A percentile compares a stretch with the other conserved stretches of the same genome.
These are phyloP conservation scores for Tylopilus sp. DNA, from an alignment of 1,284 basidiomycete species.

Conservation along the genomic window DNA sequence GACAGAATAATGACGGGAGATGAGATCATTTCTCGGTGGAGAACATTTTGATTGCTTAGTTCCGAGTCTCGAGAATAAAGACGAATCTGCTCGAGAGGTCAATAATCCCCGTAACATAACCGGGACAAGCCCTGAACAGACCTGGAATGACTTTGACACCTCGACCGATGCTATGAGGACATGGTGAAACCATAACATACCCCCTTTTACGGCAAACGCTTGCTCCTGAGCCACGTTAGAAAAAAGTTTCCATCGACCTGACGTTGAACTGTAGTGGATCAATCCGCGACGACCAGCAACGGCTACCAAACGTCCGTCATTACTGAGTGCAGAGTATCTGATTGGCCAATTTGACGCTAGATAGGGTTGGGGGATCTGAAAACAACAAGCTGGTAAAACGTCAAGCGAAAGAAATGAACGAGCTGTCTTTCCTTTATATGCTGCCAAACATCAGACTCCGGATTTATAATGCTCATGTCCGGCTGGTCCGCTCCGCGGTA, in stretches of 20 bases:
- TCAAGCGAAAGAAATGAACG: neutral
- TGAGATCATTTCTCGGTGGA: conserved; percentile 78
- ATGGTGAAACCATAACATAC: conserved; percentile 96
- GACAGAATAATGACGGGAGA: conserved; percentile 83
- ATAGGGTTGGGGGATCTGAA: conserved; percentile 84
- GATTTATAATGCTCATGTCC: conserved; percentile 97
- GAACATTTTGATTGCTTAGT: conserved; percentile 79
- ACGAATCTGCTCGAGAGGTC: conserved; percentile 53
- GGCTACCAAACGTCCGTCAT: conserved; percentile 89
- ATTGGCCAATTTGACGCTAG: conserved; percentile 94
- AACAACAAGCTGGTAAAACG: neutral
- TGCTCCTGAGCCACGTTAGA: conserved; percentile 83
- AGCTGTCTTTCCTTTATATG: conserved; percentile 70
- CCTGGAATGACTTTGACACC: conserved; percentile 75
- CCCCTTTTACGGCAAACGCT: conserved; percentile 85
- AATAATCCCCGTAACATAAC: neutral
- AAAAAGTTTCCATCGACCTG: conserved; percentile 95
- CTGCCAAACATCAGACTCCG: conserved; percentile 98
- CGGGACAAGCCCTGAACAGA: conserved; percentile 33
- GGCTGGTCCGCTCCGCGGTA: conserved; percentile 97
- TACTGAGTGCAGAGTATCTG: conserved; percentile 87
- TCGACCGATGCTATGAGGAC: conserved; percentile 91
- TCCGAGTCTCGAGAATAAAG: conserved; percentile 95
- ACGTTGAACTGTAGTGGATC: conserved; percentile 90
- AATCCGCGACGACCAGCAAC: conserved; percentile 90